These are phyloP conservation scores for Leccinum subfulvum DNA, from an alignment of 1,284 basidiomycete genomes.

Conservation along the genomic window DNA sequence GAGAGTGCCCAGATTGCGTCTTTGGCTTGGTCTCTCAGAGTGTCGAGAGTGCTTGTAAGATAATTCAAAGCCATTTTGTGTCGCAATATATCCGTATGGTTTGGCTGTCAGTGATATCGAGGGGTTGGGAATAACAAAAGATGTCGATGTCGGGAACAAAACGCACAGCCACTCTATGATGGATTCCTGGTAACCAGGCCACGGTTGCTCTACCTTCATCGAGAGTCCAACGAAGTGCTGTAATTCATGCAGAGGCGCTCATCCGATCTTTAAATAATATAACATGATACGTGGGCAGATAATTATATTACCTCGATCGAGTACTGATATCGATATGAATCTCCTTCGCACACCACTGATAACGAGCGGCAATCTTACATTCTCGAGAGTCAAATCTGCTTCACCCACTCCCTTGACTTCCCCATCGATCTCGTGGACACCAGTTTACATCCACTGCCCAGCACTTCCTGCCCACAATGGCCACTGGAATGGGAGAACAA, in stretches of 20 bases:
- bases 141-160: not conserved
- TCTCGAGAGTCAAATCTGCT: not conserved
- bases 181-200: not conserved
- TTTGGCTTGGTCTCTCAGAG: slow-evolving; percentile 69
- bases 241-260: not conserved
- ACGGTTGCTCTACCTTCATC: not conserved
- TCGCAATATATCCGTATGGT: not conserved
- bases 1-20: slow-evolving; percentile 79
- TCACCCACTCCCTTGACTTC: slow-evolving; percentile 3
- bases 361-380: not conserved
- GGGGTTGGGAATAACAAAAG: not conserved
- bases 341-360: slow-evolving; percentile 24
- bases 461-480: not conserved
- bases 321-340: slow-evolving; percentile 27
- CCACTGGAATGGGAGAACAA: slow-evolving; percentile 13
- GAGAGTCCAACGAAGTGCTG: not conserved
- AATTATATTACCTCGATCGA: not conserved
- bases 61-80: slow-evolving; percentile 30
- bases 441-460: not conserved
- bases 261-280: slow-evolving; percentile 10
- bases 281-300: not conserved
- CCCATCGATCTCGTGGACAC: slow-evolving; percentile 4
- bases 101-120: not conserved
- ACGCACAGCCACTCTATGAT: not conserved
- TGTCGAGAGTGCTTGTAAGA: slow-evolving; percentile 50